Evolutionary conservation across 139 green algal species (phyloP).

Genomic region (Bryopsis sp.): DNA sequence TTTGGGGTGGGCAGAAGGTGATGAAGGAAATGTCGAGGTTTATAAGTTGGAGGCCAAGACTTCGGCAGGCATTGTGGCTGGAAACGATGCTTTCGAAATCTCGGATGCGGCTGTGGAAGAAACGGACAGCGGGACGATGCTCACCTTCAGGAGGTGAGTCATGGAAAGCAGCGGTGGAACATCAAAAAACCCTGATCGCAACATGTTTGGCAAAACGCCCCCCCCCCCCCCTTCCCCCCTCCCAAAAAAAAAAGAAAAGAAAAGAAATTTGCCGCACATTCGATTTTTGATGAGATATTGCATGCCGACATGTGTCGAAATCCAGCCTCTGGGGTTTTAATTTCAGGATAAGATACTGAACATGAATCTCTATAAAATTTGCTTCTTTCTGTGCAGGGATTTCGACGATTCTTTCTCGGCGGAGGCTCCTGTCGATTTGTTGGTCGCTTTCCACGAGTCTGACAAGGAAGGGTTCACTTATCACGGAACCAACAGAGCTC

Average conservation of each 20-base stretch:
- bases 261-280: too few relatives aligned
- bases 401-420: slow-evolving; percentile 17
- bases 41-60: slow-evolving; percentile 14
- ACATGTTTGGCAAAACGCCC: too few relatives aligned
- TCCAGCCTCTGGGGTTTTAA: too few relatives aligned
- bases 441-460: slow-evolving; percentile 6
- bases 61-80: background rate
- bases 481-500: slow-evolving; percentile 8
- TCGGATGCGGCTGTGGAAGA: background rate
- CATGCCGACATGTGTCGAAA: too few relatives aligned
- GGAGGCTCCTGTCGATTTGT: background rate
- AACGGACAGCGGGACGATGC: background rate
- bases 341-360: too few relatives aligned
- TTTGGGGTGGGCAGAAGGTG: slow-evolving; percentile 9
- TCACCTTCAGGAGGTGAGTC: slow-evolving; percentile 9
- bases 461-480: background rate
- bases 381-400: too few relatives aligned
- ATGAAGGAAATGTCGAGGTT: background rate
- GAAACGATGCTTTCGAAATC: slow-evolving; percentile 12
- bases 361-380: too few relatives aligned
- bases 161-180: too few relatives aligned
- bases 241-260: too few relatives aligned
- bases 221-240: too few relatives aligned
- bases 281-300: too few relatives aligned
- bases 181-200: too few relatives aligned